These are phyloP conservation scores for Phaeodactylum tricornutum DNA, from an alignment of 108 stramenopile species.

Conservation along the genomic window DNA sequence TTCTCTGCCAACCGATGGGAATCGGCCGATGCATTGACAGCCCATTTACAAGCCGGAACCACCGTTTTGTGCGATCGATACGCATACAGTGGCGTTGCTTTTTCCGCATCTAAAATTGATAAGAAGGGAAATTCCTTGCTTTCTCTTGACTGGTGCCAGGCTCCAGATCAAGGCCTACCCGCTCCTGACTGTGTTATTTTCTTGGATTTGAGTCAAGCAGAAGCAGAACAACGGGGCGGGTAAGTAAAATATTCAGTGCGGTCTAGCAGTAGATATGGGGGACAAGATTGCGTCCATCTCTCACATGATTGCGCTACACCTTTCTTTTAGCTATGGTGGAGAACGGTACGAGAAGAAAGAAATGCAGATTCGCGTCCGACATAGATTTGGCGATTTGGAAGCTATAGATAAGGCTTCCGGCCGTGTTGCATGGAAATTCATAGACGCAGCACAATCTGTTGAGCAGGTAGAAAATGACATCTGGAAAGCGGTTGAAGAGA, in stretches of 20 bases:
- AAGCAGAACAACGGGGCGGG: slow-evolving; percentile 87
- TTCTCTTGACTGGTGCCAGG: slow-evolving; percentile 84
- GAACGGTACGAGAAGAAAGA: slow-evolving; percentile 85
- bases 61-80: slow-evolving; percentile 93
- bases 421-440: slow-evolving; percentile 62
- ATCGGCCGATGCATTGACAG: slow-evolving; percentile 46
- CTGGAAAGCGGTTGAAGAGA: slow-evolving; percentile 41
- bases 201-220: too few relatives aligned
- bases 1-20: slow-evolving; percentile 99
- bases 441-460: slow-evolving; percentile 65
- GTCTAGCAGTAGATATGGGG: too few relatives aligned
- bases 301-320: slow-evolving; percentile 1
- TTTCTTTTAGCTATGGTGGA: slow-evolving; percentile 46
- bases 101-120: slow-evolving; percentile 82
- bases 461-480: slow-evolving; percentile 68
- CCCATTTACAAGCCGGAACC: slow-evolving; percentile 36
- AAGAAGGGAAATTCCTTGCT: slow-evolving; percentile 11
- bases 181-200: slow-evolving; percentile 96
- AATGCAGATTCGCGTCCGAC: slow-evolving; percentile 70
- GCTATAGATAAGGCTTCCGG: slow-evolving; percentile 36
- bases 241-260: too few relatives aligned
- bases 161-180: slow-evolving; percentile 90
- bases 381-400: slow-evolving; percentile 69
- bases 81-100: slow-evolving; percentile 96
- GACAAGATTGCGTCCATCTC: too few relatives aligned